A percentile compares a stretch with the other conserved stretches of the same genome.
Conservation (phyloP, 257 asterid genomes). For the Phtheirospermum japonicum region DNA sequence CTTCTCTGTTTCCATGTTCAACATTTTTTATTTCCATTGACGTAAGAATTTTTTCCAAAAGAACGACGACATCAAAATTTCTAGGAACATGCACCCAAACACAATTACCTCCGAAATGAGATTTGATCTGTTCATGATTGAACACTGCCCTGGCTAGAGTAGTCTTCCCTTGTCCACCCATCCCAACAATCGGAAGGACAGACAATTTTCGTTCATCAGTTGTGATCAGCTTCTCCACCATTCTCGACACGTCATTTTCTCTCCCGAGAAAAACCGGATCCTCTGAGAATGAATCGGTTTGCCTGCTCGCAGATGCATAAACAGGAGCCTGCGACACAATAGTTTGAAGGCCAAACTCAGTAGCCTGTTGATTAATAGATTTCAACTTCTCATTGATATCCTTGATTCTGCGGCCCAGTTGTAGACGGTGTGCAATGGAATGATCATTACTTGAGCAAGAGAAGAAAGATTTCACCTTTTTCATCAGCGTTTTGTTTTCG, state of each 20-base stretch:
- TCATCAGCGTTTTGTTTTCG: background rate
- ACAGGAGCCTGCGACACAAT: too few relatives aligned
- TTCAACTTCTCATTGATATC: too few relatives aligned
- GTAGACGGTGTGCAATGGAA: background rate
- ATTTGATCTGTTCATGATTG: background rate
- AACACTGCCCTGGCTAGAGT: slow-evolving; percentile 26
- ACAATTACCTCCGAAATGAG: background rate
- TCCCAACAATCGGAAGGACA: background rate
- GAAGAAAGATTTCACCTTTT: background rate
- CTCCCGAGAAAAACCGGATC: background rate
- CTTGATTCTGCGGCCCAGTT: slow-evolving; percentile 22
- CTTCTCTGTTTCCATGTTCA: slow-evolving; percentile 1
- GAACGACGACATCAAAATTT: slow-evolving; percentile 20
- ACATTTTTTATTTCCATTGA: background rate
- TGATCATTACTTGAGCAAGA: background rate
- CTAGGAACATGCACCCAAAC: slow-evolving; percentile 17
- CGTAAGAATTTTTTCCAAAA: slow-evolving; percentile 16
- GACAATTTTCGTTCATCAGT: background rate
- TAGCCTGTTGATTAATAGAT: too few relatives aligned
- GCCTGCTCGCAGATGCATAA: background rate
- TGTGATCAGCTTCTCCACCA: background rate
- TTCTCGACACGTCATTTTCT: too few relatives aligned
- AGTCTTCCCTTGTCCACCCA: slow-evolving; percentile 30
- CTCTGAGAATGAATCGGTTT: background rate
- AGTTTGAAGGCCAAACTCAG: too few relatives aligned